phyloP scores from a whole-genome alignment of 495 filamentous ascomycete genomes.

The Polyplosphaeria fusca region DNA sequence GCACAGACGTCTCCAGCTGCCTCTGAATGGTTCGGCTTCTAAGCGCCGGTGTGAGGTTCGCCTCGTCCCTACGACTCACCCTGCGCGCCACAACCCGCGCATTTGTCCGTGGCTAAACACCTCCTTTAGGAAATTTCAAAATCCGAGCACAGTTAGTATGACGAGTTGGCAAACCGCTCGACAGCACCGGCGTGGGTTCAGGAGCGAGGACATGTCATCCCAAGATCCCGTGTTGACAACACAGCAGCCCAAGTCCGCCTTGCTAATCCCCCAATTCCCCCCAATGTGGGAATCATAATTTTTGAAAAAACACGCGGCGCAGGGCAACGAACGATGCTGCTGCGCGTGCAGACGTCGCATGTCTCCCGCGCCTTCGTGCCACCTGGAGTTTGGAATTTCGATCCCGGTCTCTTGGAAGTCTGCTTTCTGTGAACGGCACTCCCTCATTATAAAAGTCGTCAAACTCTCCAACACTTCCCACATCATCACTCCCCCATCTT shows the following conservation, averaged over 20 bases:
- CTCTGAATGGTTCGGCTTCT: too few species aligned
- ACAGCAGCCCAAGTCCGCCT: too few species aligned
- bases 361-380: background rate
- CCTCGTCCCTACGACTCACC: too few species aligned
- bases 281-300: background rate
- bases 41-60: too few species aligned
- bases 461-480: background rate
- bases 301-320: background rate
- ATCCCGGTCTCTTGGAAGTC: background rate
- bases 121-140: too few species aligned
- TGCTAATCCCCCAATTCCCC: background rate
- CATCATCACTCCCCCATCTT: background rate
- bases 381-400: background rate
- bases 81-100: too few species aligned
- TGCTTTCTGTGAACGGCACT: background rate
- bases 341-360: too few species aligned
- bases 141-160: too few species aligned
- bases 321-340: too few species aligned
- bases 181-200: background rate
- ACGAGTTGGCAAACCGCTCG: background rate
- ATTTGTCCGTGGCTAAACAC: too few species aligned
- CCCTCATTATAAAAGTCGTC: background rate
- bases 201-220: background rate
- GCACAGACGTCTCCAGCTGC: too few species aligned
- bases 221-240: background rate